Percentiles rank a stretch among this genome's conserved stretches.
Evolutionary conservation across 768 basidiomycete species (phyloP).

Genomic region (Gyrodon lividus): DNA sequence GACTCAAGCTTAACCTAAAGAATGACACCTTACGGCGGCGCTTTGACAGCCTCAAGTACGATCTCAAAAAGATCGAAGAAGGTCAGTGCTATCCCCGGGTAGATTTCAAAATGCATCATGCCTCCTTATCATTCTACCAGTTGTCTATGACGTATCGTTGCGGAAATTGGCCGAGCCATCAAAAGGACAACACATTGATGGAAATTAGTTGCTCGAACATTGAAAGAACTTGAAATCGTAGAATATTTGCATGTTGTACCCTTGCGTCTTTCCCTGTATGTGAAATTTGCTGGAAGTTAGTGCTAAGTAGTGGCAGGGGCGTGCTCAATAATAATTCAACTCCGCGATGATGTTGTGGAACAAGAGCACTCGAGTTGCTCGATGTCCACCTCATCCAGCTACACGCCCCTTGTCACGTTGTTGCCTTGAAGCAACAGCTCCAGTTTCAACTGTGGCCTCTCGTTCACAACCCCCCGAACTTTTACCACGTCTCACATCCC

Average conservation of each 20-base stretch:
- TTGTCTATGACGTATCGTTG: slow-evolving; percentile 83
- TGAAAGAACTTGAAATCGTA: background rate
- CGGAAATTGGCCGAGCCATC: slow-evolving; percentile 52
- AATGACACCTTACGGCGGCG: slow-evolving; percentile 73
- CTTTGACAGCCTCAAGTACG: slow-evolving; percentile 83
- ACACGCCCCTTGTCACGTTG: background rate
- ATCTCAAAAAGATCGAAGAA: slow-evolving; percentile 88
- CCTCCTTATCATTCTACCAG: slow-evolving; percentile 35
- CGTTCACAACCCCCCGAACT: background rate
- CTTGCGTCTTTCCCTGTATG: no score
- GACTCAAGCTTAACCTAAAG: slow-evolving; percentile 70
- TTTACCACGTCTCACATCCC: background rate
- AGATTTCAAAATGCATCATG: slow-evolving; percentile 1
- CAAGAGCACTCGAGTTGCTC: slow-evolving; percentile 7
- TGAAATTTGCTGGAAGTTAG: no score
- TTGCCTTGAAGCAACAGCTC: slow-evolving; percentile 3
- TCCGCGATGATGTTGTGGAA: slow-evolving; percentile 18
- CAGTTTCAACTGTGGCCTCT: slow-evolving; percentile 1
- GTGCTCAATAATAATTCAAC: slow-evolving; percentile 7
- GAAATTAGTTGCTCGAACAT: background rate
- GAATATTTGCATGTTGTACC: background rate
- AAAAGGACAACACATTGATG: slow-evolving; percentile 1
- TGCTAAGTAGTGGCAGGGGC: background rate
- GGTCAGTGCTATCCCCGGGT: no score
- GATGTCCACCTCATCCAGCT: background rate